These are phyloP conservation scores for Didymellaceae sp. DNA, from an alignment of 2,329 filamentous ascomycete genomes.

Conservation along the genomic window DNA sequence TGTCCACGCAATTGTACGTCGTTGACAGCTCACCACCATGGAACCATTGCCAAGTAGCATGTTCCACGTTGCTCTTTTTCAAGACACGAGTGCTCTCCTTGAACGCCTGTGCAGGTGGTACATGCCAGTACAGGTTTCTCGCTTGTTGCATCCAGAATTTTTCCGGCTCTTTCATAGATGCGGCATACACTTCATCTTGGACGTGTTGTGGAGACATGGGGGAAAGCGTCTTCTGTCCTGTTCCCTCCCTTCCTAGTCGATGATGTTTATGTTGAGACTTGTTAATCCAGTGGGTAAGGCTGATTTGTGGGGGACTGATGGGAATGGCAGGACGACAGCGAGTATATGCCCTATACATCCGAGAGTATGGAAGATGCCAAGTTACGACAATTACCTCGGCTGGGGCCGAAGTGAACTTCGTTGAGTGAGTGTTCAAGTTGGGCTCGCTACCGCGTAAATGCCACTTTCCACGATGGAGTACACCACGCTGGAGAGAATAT, in stretches of 20 bases:
- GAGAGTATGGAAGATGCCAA: not conserved
- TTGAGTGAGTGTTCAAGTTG: too few relatives aligned
- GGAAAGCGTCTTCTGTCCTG: not conserved
- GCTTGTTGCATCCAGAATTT: constrained; percentile 80
- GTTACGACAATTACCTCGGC: too few relatives aligned
- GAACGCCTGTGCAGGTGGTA: constrained; percentile 70
- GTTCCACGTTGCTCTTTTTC: constrained; percentile 62
- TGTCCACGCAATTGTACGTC: constrained; percentile 88
- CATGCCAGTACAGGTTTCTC: constrained; percentile 80
- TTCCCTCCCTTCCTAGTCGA: not conserved
- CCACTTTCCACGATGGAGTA: too few relatives aligned
- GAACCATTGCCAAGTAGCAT: constrained; percentile 90
- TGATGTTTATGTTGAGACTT: not conserved
- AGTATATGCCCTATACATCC: too few relatives aligned
- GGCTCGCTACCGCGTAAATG: too few relatives aligned
- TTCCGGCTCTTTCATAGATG: constrained; percentile 72
- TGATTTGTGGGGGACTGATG: not conserved
- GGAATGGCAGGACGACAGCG: too few relatives aligned
- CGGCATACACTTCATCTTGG: constrained; percentile 59
- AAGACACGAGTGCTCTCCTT: constrained; percentile 68
- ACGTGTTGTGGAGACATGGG: constrained; percentile 29
- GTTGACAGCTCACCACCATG: constrained; percentile 87
- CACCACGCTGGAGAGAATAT: too few relatives aligned
- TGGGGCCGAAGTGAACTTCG: too few relatives aligned
- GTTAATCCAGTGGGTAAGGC: not conserved